Base-by-base conservation (phyloP, 177 flowering plant species). In the Vitis hybrid region DNA sequence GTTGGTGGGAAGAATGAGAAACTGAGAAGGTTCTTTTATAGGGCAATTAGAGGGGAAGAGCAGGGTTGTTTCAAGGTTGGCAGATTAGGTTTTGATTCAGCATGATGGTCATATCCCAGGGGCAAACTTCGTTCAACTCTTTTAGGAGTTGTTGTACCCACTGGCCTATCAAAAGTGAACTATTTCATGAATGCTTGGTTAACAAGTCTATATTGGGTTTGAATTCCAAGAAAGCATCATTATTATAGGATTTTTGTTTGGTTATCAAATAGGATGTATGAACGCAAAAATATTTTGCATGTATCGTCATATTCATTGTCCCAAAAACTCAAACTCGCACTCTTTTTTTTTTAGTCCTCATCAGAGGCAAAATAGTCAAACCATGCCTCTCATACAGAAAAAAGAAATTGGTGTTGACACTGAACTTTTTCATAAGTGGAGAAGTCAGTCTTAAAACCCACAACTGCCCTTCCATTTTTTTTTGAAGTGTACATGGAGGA, bases 131-230 rank as follows among this genome's bases (percentile, higher is more conserved):
- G 86, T 78, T 83, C 74, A 79, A 78, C 80, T 59, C 74, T 65
- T 63, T 50, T 59, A 50, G 69, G 66, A 78, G 90, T 89, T 81
- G 93, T 83, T 89, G 82, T 84, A 87, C 84, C 91, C 85, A 82
- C 90, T 85, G 52, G 80, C 73, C 74, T 55, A 70, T 75, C 55
- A 56, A 66, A 74, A 63, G 45, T 16, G 70, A 71, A 55, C 64
- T 52, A 65, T 73, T 80, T 71, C 70, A 50, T 39, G 39, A 49
- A 69, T 75, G 78, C 85, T 85, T 84, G 78, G 16, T 65, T 74
- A 52, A 49, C 79, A 87, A 84, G 86, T 69, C 78, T 79, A 45
- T 78, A 39, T 56, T 51, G 8, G 55, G 45, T 59, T 61, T 50
- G 60, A 58, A 55, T 73, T 71, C 59, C 66, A 39, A 53, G 50